Base-by-base conservation (phyloP, 1,284 basidiomycete species). In the Boletus albobrunnescens region DNA sequence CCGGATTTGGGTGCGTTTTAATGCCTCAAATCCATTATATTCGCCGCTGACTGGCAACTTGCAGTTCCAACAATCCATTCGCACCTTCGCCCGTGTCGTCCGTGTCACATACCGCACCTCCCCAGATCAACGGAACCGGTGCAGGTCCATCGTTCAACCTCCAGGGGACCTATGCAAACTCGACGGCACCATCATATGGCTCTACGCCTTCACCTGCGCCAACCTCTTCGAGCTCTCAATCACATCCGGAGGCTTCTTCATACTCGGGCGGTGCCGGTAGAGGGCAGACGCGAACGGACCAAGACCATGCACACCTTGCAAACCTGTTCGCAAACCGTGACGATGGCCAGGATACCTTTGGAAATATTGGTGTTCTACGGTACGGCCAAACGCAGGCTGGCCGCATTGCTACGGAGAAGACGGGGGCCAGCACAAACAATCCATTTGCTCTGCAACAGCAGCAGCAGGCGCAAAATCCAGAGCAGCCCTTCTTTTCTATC, bases 51-150 rank as follows among this genome's bases (percentile, higher is more conserved):
- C 37, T 4, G 22, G 17, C 19, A 5, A 13, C n/a, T 30, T 49
- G 27, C 48, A 92, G 93, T 13, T 91, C 91, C 36, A 98, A 98
- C 76, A 98, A 98, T 66, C 94, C 94, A 1, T 97, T 96, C 61
- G 88, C 87, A 1, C 77, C 74, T 3, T 56, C 69, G 39, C 71
- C 73, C 46, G 71, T 67, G 57, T 54, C 69, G 39, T 71, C 73
- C 46, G 71, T 67, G 57, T 54, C 60, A 42, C 62, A 65, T 52
- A 54, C 65, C 32, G 59, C 67, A 41, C 64, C 62, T 36, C 68
- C 67, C 26, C 63, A 64, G 38, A 64, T 61, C 41, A 61, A 60
- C 62, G 71, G 28, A 50, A 55, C 30, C 53, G 54, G 50, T 53
- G 6, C 32, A 9, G 56, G 47, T 3, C 77, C 74, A 16, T 70